Evolutionary conservation across 305 asterid species (phyloP), one percentile per base, ranked within the genome.

Genomic region (Petunia hybrid): DNA sequence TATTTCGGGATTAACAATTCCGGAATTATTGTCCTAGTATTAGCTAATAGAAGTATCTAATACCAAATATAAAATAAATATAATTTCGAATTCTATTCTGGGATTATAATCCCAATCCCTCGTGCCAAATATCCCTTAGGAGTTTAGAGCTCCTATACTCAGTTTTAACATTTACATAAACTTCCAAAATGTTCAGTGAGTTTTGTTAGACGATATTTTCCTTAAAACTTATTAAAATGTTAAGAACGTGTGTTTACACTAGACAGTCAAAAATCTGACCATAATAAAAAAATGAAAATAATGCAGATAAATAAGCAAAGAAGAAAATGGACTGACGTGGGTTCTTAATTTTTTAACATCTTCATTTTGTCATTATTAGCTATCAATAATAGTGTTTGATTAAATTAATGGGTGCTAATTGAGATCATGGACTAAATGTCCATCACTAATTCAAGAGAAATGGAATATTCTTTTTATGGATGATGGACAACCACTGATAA

Each of bases 301-400:
- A 22, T 22, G 31, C 31, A 48, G 14, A 8, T 9, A 12, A 2
- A 6, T 13, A 22, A 31, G 40, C 40, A 61, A 31, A 8, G 2
- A 61, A 70, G 59, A 43, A 69, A 4, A 69, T 45, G 59, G 60
- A 41, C 8, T 71, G 77, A 71, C 43, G 77, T 46, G 42, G 68
- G 42, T 9, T 35, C 8, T 63, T 63, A 63, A 35, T 3, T 9
- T 36, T 63, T 63, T 63, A 36, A 63, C 7, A 63, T 36, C 31
- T 63, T 63, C 8, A 63, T 3, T 36, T 63, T 71, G 77, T 46
- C 61, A 71, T 46, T 46, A 71, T 70, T 70, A 69, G 41, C 3
- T 71, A 31, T 22, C 59, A 70, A 7, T 70, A 35, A 62, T 62
- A 62, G 42, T 62, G 67, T 6, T 62, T 35, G 42, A 61, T 61